Conservation (phyloP, 257 asterid species). For the Eucommia ulmoides region DNA sequence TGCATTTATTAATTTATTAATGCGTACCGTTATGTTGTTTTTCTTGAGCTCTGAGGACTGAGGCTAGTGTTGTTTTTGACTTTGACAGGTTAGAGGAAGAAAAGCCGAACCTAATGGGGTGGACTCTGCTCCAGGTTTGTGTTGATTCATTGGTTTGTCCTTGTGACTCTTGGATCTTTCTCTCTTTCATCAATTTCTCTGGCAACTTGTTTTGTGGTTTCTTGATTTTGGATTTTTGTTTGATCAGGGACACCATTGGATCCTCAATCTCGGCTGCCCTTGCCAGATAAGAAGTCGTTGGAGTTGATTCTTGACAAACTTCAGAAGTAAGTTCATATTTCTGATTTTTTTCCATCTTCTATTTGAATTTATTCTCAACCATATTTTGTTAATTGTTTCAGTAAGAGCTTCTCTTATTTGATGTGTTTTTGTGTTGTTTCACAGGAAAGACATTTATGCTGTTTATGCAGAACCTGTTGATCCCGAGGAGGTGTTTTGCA, state of each 20-base stretch:
- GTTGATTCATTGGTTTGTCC: not conserved
- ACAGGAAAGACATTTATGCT: slow-evolving; percentile 93
- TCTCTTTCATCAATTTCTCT: too few relatives aligned
- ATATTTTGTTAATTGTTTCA: not conserved
- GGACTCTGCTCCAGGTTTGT: slow-evolving; percentile 56
- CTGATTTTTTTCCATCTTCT: not conserved
- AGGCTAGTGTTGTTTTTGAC: slow-evolving; percentile 23
- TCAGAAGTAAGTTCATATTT: slow-evolving; percentile 55
- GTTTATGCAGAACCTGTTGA: slow-evolving; percentile 98
- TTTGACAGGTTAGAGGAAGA: slow-evolving; percentile 53
- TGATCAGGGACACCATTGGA: slow-evolving; percentile 55
- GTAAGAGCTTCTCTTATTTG: not conserved
- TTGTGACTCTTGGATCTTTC: too few relatives aligned
- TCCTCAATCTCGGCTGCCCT: slow-evolving; percentile 26
- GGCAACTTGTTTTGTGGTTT: not conserved
- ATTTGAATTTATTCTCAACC: not conserved
- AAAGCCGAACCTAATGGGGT: slow-evolving; percentile 33
- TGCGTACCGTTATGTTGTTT: slow-evolving; percentile 8
- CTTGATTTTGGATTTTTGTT: slow-evolving; percentile 8
- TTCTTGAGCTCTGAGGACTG: slow-evolving; percentile 1
- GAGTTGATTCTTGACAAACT: slow-evolving; percentile 86
- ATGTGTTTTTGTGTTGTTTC: slow-evolving; percentile 7
- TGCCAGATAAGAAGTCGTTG: slow-evolving; percentile 77
- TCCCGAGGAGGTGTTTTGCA: slow-evolving; percentile 82
- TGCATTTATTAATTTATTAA: slow-evolving; percentile 16